phyloP scores from a whole-genome alignment of 768 basidiomycete genomes.

The Amanita muscaria region DNA sequence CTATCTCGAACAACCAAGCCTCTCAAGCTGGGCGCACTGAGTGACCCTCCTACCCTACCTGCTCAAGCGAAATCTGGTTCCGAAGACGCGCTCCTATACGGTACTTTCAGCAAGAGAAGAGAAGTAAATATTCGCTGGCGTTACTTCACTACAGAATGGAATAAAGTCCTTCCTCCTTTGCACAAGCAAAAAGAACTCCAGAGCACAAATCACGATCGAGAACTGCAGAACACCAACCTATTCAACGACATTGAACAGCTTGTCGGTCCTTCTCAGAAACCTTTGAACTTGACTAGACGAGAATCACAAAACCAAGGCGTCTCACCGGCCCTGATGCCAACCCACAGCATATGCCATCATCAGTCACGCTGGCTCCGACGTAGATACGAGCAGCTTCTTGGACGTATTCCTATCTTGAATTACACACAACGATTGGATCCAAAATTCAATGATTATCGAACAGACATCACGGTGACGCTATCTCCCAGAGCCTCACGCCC shows the following conservation, averaged over 20 bases:
- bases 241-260: constrained; percentile 1
- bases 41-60: constrained; percentile 47
- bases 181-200: constrained; percentile 16
- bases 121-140: constrained; percentile 68
- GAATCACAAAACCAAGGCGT: neutral
- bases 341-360: constrained; percentile 12
- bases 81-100: constrained; percentile 49
- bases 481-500: constrained; percentile 23
- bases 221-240: neutral
- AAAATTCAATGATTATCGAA: constrained; percentile 8
- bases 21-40: constrained; percentile 31
- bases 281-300: neutral
- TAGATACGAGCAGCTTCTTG: constrained; percentile 53
- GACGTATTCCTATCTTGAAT: constrained; percentile 47
- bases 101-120: constrained; percentile 63
- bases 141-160: constrained; percentile 46
- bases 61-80: constrained; percentile 48
- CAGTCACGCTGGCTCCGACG: constrained; percentile 42
- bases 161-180: constrained; percentile 54
- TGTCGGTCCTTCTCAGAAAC: neutral
- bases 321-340: neutral
- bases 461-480: constrained; percentile 21
- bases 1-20: constrained; percentile 38
- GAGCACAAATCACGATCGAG: neutral
- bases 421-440: constrained; percentile 16